Evolutionary conservation across 768 basidiomycete genomes (phyloP), one percentile per base, ranked within the genome.

Genomic region (Daedaleopsis nitida): DNA sequence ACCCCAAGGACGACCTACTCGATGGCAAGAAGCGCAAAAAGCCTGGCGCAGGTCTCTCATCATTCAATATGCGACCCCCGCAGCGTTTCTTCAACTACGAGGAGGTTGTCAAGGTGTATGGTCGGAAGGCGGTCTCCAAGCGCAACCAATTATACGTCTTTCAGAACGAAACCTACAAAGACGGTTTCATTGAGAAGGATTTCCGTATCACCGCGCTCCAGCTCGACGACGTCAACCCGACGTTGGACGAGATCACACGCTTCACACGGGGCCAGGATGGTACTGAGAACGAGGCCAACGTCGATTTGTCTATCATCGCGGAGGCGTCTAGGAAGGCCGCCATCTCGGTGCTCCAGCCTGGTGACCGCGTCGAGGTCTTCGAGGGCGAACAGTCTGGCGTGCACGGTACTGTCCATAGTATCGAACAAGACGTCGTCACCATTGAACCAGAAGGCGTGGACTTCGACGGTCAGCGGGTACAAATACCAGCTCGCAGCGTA

Each of bases 181-280:
- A 97, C 58, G 97, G 97, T 1, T 96, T 96, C 74, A 85, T 96
- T 68, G 92, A 97, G 77, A 98, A 98, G 76, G 96, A 98, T 73
- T 88, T 96, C 81, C 91, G 91, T 68, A 72, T 95, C 52, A 86
- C 82, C 49, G 87, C 84, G 1, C 76, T 97, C 43, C 85, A 86
- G 54, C 75, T 88, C 54, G 97, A 99, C 64, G 89, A 95, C 68
- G 90, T 99, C 39, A 91, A 94, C 63, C 97, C 97, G 1, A 97
- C 94, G 5, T 79, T 99, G 59, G 97, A 98, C 70, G 97, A 99
- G 74, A 94, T 99, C 73, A 93, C 94, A 0, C 86, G 87, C 59
- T 99, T 98, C 76, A 85, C 88, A 7, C 81, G 87, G 48, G 84
- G 86, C 38, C 86, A 87, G 68, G 91, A 92, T 47, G 87, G 86